phyloP scores from a whole-genome alignment of 306 rosid species.

The Acacia melanoxylon region DNA sequence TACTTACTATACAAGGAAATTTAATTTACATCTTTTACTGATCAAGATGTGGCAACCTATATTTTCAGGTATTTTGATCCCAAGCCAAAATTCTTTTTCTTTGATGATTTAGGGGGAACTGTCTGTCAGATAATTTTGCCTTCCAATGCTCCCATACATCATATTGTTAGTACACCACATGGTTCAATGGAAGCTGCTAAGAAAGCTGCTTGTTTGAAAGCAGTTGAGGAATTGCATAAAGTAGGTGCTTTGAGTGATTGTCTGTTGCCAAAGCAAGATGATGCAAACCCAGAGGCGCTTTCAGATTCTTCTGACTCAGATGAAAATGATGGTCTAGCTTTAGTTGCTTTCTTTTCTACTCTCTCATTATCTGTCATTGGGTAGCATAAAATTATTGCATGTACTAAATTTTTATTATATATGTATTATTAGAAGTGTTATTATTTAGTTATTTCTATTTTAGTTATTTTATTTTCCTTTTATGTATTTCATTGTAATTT shows the following conservation, averaged over 20 bases:
- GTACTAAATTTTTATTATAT: constrained; percentile 20
- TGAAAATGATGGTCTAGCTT: constrained; percentile 58
- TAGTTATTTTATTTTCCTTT: not conserved
- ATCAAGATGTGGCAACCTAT: constrained; percentile 28
- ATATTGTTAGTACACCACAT: constrained; percentile 59
- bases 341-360: constrained; percentile 25
- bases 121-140: constrained; percentile 75
- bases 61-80: constrained; percentile 81
- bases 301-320: constrained; percentile 58
- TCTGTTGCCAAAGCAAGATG: constrained; percentile 71
- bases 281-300: constrained; percentile 39
- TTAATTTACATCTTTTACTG: constrained; percentile 15
- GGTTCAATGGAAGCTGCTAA: constrained; percentile 72
- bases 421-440: not conserved
- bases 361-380: constrained; percentile 25
- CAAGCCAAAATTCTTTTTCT: constrained; percentile 67
- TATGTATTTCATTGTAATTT: not conserved
- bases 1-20: constrained; percentile 29
- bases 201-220: constrained; percentile 80
- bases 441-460: not conserved
- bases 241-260: constrained; percentile 72
- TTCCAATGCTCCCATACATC: constrained; percentile 76
- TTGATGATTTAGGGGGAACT: constrained; percentile 72
- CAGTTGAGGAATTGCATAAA: constrained; percentile 85
- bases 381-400: constrained; percentile 24